phyloP scores from a whole-genome alignment of 257 asterid species.

The Solanum habrochaites region DNA sequence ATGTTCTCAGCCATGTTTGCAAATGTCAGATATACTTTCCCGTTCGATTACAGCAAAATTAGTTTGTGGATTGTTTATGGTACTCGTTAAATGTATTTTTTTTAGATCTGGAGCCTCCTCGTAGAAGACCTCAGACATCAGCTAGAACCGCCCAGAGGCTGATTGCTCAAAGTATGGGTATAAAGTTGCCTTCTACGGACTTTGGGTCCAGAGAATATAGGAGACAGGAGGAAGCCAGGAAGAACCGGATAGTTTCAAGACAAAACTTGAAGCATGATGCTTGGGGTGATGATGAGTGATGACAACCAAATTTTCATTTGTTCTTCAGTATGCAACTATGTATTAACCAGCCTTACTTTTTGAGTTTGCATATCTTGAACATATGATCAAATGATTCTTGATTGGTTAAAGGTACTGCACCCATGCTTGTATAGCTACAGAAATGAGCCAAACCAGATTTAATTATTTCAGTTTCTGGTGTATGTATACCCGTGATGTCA shows the following conservation, averaged over 20 bases:
- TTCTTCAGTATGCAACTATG: background rate
- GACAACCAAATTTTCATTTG: constrained; percentile 6
- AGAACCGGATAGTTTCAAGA: constrained; percentile 53
- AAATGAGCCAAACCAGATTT: background rate
- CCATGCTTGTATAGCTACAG: background rate
- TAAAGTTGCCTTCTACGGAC: constrained; percentile 42
- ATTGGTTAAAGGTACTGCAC: background rate
- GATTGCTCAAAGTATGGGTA: constrained; percentile 85
- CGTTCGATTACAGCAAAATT: background rate
- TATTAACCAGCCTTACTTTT: background rate
- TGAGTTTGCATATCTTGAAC: background rate
- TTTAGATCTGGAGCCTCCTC: constrained; percentile 82
- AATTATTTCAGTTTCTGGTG: background rate
- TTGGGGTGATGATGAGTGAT: constrained; percentile 69
- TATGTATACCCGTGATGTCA: background rate
- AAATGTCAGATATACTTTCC: background rate
- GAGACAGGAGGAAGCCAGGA: constrained; percentile 69
- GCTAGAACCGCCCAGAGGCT: constrained; percentile 84
- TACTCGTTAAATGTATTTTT: background rate
- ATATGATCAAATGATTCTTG: background rate
- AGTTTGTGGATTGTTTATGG: background rate
- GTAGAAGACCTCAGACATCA: constrained; percentile 86
- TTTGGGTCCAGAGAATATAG: constrained; percentile 52
- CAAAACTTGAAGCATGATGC: constrained; percentile 78
- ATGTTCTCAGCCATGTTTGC: background rate